Conservation (phyloP, 73 alveolate species). For the Paramecium caudatum region DNA sequence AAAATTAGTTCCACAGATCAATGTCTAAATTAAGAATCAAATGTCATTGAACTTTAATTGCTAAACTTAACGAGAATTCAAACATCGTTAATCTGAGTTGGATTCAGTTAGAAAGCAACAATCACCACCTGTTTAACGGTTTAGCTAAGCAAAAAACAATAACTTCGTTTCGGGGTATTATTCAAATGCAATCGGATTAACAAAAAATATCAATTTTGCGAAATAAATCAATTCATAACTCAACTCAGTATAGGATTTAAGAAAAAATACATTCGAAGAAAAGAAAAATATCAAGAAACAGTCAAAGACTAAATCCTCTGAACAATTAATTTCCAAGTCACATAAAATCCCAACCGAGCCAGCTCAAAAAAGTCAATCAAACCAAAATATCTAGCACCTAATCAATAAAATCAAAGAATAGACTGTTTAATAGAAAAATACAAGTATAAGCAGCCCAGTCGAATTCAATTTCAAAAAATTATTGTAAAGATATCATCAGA, state of each 20-base stretch:
- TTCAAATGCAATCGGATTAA: constrained; percentile 15
- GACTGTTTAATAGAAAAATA: neutral
- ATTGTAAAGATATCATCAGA: constrained; percentile 14
- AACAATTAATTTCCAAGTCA: neutral
- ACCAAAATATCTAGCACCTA: neutral
- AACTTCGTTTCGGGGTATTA: constrained; percentile 55
- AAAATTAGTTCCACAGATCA: neutral
- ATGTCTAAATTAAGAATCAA: constrained; percentile 14
- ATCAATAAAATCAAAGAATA: constrained; percentile 36
- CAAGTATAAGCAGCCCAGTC: constrained; percentile 6
- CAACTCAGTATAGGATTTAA: constrained; percentile 27
- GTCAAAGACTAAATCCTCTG: constrained; percentile 1
- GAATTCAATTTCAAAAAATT: constrained; percentile 59
- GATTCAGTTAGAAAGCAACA: constrained; percentile 1
- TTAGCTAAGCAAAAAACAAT: constrained; percentile 31
- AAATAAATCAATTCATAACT: neutral
- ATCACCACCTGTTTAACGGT: neutral
- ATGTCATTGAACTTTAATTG: constrained; percentile 30
- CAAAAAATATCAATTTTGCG: neutral
- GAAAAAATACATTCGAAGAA: neutral
- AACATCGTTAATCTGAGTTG: neutral
- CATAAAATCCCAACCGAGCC: constrained; percentile 59
- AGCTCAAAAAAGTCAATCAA: neutral
- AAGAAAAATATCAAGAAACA: neutral
- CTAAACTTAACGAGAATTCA: constrained; percentile 39